Conservation (phyloP, 805 yeast species). For the Metschnikowia cubensis region DNA sequence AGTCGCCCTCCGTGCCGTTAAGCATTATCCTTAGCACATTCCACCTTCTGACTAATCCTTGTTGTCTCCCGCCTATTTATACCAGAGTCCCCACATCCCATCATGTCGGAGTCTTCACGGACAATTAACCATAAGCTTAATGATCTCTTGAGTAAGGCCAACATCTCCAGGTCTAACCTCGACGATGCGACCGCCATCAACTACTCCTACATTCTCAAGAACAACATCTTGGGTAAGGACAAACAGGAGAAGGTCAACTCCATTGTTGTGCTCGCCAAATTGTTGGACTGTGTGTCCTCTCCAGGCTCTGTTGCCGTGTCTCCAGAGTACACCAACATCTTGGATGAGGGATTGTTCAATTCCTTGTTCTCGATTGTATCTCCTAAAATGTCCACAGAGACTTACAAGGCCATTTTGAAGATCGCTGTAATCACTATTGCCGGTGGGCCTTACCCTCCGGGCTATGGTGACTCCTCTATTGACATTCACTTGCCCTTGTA, state of each 20-base stretch:
- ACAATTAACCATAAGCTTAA: slow-evolving; percentile 42
- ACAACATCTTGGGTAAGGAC: slow-evolving; percentile 43
- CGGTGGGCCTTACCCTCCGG: slow-evolving; percentile 40
- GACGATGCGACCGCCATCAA: slow-evolving; percentile 30
- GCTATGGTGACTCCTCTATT: slow-evolving; percentile 27
- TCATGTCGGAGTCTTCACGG: slow-evolving; percentile 40
- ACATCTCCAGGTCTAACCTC: slow-evolving; percentile 26
- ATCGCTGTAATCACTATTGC: slow-evolving; percentile 40
- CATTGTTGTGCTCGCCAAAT: slow-evolving; percentile 50
- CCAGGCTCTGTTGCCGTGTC: slow-evolving; percentile 38
- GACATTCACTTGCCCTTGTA: slow-evolving; percentile 35
- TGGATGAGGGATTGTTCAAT: slow-evolving; percentile 40
- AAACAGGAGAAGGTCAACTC: slow-evolving; percentile 50
- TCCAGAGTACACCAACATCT: slow-evolving; percentile 28
- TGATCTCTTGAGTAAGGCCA: slow-evolving; percentile 37
- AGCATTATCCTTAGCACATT: neutral
- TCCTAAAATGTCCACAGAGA: slow-evolving; percentile 40
- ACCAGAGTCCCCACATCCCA: neutral
- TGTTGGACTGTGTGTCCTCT: slow-evolving; percentile 38
- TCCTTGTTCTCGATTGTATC: slow-evolving; percentile 41
- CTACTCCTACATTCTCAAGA: slow-evolving; percentile 36
- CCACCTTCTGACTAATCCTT: neutral
- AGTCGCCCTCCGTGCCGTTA: neutral
- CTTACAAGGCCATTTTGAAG: slow-evolving; percentile 44
- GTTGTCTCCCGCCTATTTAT: neutral